Evolutionary conservation across 1,139 yeast species (phyloP), one percentile per base, ranked within the genome.

Genomic region (Sugiyamaella sp.): DNA sequence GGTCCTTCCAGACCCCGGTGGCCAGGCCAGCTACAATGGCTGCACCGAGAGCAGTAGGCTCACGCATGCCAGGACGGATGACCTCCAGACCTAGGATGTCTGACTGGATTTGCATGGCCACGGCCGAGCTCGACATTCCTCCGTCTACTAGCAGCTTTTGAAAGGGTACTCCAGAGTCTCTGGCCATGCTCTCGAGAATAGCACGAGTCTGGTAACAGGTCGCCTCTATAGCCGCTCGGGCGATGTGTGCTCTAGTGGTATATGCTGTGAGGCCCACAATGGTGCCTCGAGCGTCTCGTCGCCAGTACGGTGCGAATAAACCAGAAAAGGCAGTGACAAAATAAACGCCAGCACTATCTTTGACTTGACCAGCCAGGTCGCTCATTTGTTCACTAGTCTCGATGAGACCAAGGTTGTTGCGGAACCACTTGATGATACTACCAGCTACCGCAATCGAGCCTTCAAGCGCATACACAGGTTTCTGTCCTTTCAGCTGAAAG

Each of bases 371-470:
- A 6, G 97, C 97, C 65, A 89, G 78, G 21, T 95, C 95, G 8
- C 97, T 97, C 63, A 91, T 85, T 70, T 91, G 97, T 64, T 86
- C 85, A 14, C 96, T 88, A 57, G 83, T 80, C 64, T 82, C 84
- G 64, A 91, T 87, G 66, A 91, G 76, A 61, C 86, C 86, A 73
- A 91, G 80, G 73, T 90, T 90, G 72, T 91, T 96, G 69, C 96
- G 80, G 64, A 91, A 80, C 97, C 97, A 91, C 73, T 89, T 96
- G 64, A 91, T 89, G 65, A 88, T 89, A 14, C 96, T 84, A 38
- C 98, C 98, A 9, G 97, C 97, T 53, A 90, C 98, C 1, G 97
- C 96, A 66, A 91, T 88, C 19, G 97, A 89, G 16, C 97, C 98
- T 73, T 91, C 98, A 55, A 91, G 75, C 6, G 97, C 97, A 72